Base-by-base conservation (phyloP, 805 yeast species). In the Metschnikowia cerradonensis region DNA sequence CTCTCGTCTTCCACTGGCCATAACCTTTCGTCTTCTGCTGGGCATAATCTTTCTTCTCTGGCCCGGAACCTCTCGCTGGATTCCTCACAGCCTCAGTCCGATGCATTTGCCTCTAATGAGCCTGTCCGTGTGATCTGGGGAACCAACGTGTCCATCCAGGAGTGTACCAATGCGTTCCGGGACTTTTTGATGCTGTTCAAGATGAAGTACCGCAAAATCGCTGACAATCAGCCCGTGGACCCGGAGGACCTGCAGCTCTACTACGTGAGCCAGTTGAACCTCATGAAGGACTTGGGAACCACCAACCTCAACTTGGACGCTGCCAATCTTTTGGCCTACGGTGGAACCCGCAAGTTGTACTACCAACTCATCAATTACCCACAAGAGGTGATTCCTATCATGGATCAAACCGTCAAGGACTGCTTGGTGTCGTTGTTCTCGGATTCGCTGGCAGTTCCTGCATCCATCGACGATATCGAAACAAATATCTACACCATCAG, bases 61-160 rank as follows among this genome's bases (percentile, higher is more conserved):
- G 30, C 13, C 10, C 30, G 30, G 11, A 26, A 26, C 39, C 56
- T 51, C 23, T 50, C 62, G 11, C 58, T 52, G 58, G 57, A 53
- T 49, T 48, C 52, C 40, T 63, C 73, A 8, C 62, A 64, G 40
- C 59, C 68, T 15, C 60, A 55, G 49, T 58, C 70, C 8, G 75
- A 68, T 33, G 52, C 48, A 1, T 56, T 59, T 15, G 65, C 60
- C 26, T 52, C 54, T 22, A 81, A 80, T 48, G 96, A 87, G 57
- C 96, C 96, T 0, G 82, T 84, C 22, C 80, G 95, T 61, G 96
- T 94, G 48, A 92, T 94, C 62, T 94, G 99, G 99, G 99, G 99
- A 69, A 94, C 99, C 1, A 90, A 92, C 64, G 96, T 94, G 26
- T 86, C 95, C 44, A 91, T 94, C 62, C 88, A 83, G 62, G 97